Base-by-base conservation (phyloP, 164 flowering plant species). In the Tinospora cordifolia region DNA sequence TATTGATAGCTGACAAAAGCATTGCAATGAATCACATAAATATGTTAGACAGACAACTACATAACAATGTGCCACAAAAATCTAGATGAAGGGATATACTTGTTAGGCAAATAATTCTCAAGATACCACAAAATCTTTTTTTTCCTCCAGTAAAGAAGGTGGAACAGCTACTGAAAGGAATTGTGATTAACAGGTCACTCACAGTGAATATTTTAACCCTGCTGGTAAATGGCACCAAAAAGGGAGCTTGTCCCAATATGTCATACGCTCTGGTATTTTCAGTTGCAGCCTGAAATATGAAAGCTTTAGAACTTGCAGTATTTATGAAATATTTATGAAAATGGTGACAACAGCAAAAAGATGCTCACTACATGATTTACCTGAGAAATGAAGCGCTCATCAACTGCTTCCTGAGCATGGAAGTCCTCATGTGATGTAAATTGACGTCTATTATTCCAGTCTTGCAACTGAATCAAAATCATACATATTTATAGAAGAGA, bases 191-290 rank as follows among this genome's bases (percentile, higher is more conserved):
- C 22, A 2, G 74, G 44, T 25, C 36, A 83, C 98, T 87, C 79
- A 92, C 99, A 62, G 89, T 82, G 77, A 90, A 90, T 73, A 95
- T 88, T 79, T 87, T 89, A 63, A 86, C 98, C 75, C 99, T 84
- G 87, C 92, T 90, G 19, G 98, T 90, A 76, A 95, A 95, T 41
- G 99, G 99, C 68, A 95, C 85, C 82, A 92, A 78, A 75, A 90
- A 92, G 60, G 97, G 93, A 75, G 99, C 97, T 82, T 82, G 92
- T 81, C 84, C 90, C 72, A 95, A 75, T 72, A 95, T 87, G 60
- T 88, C 90, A 81, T 80, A 66, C 17, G 98, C 97, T 81, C 90
- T 86, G 70, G 88, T 86, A 71, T 84, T 88, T 75, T 88, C 94
- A 63, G 80, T 78, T 60, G 76, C 79, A 67, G 98, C 98, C 99